A percentile compares a stretch with the other conserved stretches of the same genome.
Conservation (phyloP, 2,329 filamentous ascomycete genomes). For the Cordyceps farinosa region DNA sequence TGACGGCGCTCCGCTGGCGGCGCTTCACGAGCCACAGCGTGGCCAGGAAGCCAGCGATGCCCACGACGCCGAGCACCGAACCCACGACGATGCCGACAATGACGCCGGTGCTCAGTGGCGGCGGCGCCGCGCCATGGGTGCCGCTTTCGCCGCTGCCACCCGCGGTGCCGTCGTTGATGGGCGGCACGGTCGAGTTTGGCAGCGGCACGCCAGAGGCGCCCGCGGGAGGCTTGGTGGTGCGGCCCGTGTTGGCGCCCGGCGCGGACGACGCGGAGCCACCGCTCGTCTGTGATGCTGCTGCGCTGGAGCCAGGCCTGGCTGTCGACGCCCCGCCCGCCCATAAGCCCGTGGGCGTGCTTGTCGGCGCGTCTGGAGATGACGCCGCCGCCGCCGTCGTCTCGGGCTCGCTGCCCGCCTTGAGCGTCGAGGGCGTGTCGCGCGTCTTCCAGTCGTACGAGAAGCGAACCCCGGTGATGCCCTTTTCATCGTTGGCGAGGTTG, state of each 20-base stretch:
- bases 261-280: neutral
- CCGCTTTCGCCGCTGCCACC: neutral
- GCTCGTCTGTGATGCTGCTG: neutral
- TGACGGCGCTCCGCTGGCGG: neutral
- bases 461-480: neutral
- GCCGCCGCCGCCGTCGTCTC: neutral
- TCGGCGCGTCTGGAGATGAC: neutral
- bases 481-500: neutral
- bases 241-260: neutral
- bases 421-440: neutral
- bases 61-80: neutral
- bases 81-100: neutral
- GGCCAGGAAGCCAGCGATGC: neutral
- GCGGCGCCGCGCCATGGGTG: neutral
- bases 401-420: neutral
- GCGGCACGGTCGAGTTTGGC: neutral
- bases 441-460: slow-evolving; percentile 6
- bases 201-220: neutral
- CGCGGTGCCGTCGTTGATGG: neutral
- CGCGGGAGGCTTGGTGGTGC: neutral
- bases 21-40: neutral
- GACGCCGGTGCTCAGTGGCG: neutral
- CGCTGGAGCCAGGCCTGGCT: neutral
- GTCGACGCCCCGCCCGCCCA: neutral
- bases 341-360: neutral